phyloP scores from a whole-genome alignment of 306 rosid genomes.

The Corylus americana region DNA sequence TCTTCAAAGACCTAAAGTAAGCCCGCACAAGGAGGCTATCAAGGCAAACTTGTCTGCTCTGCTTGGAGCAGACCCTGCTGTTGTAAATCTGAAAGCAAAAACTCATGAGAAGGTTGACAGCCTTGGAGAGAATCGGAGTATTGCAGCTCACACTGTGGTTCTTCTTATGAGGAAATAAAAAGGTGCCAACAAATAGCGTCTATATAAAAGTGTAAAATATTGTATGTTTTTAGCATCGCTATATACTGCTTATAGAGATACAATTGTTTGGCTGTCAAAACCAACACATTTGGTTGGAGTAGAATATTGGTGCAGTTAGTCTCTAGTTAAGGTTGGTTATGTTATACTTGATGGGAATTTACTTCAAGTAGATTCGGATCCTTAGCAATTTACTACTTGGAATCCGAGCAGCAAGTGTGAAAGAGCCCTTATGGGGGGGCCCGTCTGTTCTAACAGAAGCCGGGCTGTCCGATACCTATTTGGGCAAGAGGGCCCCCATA shows the following conservation, averaged over 20 bases:
- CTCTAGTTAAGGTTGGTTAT: neutral
- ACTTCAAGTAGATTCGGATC: neutral
- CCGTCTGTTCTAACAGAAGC: too few relatives aligned
- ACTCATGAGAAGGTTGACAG: conserved; percentile 98
- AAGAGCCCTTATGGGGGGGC: too few relatives aligned
- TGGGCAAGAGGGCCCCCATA: too few relatives aligned
- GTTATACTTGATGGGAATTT: neutral
- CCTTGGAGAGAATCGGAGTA: conserved; percentile 94
- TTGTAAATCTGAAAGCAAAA: conserved; percentile 91
- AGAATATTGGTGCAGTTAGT: neutral
- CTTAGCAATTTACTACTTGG: too few relatives aligned
- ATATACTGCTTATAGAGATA: conserved; percentile 16
- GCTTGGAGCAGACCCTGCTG: conserved; percentile 84
- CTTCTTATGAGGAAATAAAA: conserved; percentile 81
- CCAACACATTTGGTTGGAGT: conserved; percentile 8
- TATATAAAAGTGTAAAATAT: neutral
- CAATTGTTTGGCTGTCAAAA: conserved; percentile 6
- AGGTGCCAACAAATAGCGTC: neutral
- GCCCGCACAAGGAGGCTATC: conserved; percentile 93
- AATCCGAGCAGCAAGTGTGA: too few relatives aligned
- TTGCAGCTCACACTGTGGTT: conserved; percentile 96
- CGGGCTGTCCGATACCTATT: too few relatives aligned
- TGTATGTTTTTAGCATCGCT: conserved; percentile 16
- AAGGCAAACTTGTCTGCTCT: conserved; percentile 81
- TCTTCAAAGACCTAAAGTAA: conserved; percentile 91